Conservation (phyloP, 2,329 filamentous ascomycete species). For the Trichoderma lentiforme region DNA sequence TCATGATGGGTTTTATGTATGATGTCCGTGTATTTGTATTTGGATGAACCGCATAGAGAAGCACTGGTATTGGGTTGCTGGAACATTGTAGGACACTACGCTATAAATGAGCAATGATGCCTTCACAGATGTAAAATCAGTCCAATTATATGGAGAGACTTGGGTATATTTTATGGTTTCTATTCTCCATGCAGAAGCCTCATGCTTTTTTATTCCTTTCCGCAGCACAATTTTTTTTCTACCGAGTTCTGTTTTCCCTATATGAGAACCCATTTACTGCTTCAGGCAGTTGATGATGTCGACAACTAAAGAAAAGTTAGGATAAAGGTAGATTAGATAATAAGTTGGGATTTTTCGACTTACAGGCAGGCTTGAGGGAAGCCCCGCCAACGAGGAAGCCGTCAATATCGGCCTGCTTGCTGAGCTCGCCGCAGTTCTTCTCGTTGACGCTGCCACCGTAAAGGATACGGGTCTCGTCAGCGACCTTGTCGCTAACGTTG, state of each 20-base stretch:
- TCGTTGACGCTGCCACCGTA: slow-evolving; percentile 96
- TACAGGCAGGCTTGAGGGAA: slow-evolving; percentile 93
- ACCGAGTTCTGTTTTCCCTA: not conserved
- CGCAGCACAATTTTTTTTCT: not conserved
- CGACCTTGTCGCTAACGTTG: slow-evolving; percentile 68
- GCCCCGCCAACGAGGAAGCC: slow-evolving; percentile 96
- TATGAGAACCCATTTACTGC: slow-evolving; percentile 36
- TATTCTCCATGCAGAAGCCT: not conserved
- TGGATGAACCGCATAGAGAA: slow-evolving; percentile 23
- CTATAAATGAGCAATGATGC: slow-evolving; percentile 6
- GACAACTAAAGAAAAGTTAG: slow-evolving; percentile 41
- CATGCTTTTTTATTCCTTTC: not conserved
- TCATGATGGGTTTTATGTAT: not conserved
- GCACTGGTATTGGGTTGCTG: slow-evolving; percentile 29
- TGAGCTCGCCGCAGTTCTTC: slow-evolving; percentile 95
- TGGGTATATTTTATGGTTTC: not conserved
- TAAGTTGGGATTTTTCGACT: slow-evolving; percentile 36
- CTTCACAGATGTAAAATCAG: not conserved
- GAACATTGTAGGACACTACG: slow-evolving; percentile 21
- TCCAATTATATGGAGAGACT: not conserved
- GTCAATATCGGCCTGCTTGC: slow-evolving; percentile 92
- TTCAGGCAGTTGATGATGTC: slow-evolving; percentile 57
- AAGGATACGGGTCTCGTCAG: slow-evolving; percentile 87
- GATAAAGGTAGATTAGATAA: not conserved
- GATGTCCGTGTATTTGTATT: slow-evolving; percentile 31